Percentiles rank a stretch among this genome's conserved stretches.
Evolutionary conservation across 2,329 filamentous ascomycete species (phyloP).

Genomic region (Massarina eburnea): DNA sequence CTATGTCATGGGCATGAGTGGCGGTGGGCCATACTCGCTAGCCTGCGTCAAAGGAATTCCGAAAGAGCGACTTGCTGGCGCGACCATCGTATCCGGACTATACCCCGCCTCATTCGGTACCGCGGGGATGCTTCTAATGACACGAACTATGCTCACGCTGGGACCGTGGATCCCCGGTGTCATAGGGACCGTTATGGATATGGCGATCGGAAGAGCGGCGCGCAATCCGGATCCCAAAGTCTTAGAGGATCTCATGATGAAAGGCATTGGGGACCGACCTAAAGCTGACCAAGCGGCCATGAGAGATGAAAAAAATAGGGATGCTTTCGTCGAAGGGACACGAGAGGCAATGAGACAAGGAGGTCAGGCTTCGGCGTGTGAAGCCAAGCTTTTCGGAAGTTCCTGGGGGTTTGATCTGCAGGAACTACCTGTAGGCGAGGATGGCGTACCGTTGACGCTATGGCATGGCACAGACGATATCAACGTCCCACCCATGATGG

Average conservation of each 20-base stretch:
- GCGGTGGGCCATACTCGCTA: slow-evolving; percentile 52
- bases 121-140: slow-evolving; percentile 26
- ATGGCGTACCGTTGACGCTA: slow-evolving; percentile 23
- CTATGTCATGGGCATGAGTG: slow-evolving; percentile 49
- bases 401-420: slow-evolving; percentile 38
- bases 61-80: slow-evolving; percentile 24
- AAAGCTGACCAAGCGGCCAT: slow-evolving; percentile 22
- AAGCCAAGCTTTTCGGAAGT: slow-evolving; percentile 28
- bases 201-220: slow-evolving; percentile 27
- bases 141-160: slow-evolving; percentile 25
- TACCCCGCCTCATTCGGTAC: slow-evolving; percentile 30
- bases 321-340: slow-evolving; percentile 26
- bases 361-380: slow-evolving; percentile 30
- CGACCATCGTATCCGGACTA: slow-evolving; percentile 25
- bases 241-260: slow-evolving; percentile 27
- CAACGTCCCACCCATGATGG: slow-evolving; percentile 28
- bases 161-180: slow-evolving; percentile 27
- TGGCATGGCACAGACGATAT: slow-evolving; percentile 40
- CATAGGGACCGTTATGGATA: slow-evolving; percentile 22
- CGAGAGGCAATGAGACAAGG: slow-evolving; percentile 30
- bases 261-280: slow-evolving; percentile 21
- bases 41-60: slow-evolving; percentile 49
- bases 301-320: slow-evolving; percentile 22
- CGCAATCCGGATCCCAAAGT: slow-evolving; percentile 25
- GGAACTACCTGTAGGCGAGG: slow-evolving; percentile 22